Evolutionary conservation across 257 asterid genomes (phyloP).

Genomic region (Penstemon davidsonii): DNA sequence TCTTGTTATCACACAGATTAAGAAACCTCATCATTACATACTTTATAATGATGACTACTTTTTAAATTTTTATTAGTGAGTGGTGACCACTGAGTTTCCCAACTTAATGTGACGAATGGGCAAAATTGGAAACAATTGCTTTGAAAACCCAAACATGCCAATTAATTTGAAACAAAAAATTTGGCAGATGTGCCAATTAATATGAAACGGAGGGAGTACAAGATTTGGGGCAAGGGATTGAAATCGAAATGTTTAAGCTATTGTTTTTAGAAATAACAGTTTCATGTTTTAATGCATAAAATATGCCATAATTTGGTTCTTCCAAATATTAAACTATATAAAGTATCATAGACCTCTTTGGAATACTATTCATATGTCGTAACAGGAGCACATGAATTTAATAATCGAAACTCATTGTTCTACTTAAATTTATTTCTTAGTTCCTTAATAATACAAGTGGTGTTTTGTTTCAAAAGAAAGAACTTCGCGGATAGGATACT

Average conservation of each 20-base stretch:
- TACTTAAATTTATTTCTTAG: neutral
- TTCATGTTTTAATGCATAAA: neutral
- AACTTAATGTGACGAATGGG: too few species aligned
- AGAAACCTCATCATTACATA: too few species aligned
- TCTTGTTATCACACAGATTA: too few species aligned
- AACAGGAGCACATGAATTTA: neutral
- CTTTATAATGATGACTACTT: too few species aligned
- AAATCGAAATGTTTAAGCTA: conserved; percentile 9
- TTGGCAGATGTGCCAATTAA: too few species aligned
- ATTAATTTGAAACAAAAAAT: too few species aligned
- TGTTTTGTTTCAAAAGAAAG: too few species aligned
- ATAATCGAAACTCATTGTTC: neutral
- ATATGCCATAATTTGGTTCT: neutral
- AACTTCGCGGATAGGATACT: neutral
- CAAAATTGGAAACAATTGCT: too few species aligned
- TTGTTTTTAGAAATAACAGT: neutral
- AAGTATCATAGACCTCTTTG: neutral
- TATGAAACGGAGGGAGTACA: neutral
- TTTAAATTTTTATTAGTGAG: too few species aligned
- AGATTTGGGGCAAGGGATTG: conserved; percentile 18
- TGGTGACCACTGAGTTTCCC: too few species aligned
- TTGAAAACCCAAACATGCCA: too few species aligned
- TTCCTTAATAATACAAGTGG: too few species aligned
- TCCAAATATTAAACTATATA: neutral
- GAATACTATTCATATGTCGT: neutral